Evolutionary conservation across 306 rosid genomes (phyloP).

Genomic region (Cicer judaicum): DNA sequence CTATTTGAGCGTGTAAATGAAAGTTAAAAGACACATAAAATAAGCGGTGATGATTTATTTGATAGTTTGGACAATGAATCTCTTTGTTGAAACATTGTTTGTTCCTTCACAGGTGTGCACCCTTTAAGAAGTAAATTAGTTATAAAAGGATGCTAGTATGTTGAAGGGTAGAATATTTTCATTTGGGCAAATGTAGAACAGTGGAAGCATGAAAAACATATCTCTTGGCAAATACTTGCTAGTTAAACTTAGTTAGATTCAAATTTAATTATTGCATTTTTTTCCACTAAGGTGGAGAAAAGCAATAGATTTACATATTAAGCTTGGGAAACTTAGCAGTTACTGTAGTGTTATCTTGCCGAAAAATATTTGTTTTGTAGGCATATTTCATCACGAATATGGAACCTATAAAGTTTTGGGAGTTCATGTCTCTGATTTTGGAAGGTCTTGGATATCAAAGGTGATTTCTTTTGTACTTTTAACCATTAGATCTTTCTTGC

Average conservation of each 20-base stretch:
- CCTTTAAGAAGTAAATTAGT: conserved; percentile 33
- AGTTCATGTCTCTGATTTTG: conserved; percentile 75
- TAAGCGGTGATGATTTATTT: conserved; percentile 19
- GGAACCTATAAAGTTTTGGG: conserved; percentile 97
- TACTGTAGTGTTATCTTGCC: conserved; percentile 30
- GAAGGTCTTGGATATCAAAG: conserved; percentile 94
- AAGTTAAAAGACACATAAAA: conserved; percentile 12
- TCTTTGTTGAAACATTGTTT: conserved; percentile 8
- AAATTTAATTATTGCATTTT: conserved; percentile 27
- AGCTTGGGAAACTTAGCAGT: conserved; percentile 24
- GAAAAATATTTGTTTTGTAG: conserved; percentile 56
- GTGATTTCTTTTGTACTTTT: conserved; percentile 47
- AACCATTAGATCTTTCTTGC: conserved; percentile 29
- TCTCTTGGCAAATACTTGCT: conserved; percentile 1
- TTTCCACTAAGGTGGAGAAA: background rate
- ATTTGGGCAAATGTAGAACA: conserved; percentile 9
- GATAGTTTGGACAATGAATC: conserved; percentile 4
- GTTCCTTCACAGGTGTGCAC: conserved; percentile 21
- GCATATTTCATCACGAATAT: conserved; percentile 94
- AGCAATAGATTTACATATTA: conserved; percentile 20
- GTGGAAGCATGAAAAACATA: conserved; percentile 28
- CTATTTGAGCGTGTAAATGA: conserved; percentile 18
- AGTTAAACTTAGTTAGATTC: conserved; percentile 24
- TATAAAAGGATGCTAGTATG: conserved; percentile 21
- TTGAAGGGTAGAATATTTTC: conserved; percentile 35